phyloP scores from a whole-genome alignment of 495 filamentous ascomycete genomes.

The Penicillium mononematosum region DNA sequence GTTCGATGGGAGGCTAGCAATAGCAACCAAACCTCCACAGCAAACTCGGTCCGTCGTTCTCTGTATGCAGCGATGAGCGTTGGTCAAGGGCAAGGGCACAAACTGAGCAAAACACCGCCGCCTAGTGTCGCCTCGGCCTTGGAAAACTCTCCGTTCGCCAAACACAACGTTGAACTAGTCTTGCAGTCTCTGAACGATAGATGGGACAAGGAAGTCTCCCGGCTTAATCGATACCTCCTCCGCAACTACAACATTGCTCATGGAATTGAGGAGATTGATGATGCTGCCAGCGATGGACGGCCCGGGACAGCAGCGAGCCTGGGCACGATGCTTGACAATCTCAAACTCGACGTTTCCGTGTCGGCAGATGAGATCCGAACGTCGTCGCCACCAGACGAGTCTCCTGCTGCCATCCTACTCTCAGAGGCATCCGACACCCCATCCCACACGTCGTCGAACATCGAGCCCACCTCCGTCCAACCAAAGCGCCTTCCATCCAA shows the following conservation, averaged over 20 bases:
- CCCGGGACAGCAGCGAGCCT: slow-evolving; percentile 41
- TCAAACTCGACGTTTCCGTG: slow-evolving; percentile 42
- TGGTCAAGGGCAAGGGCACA: slow-evolving; percentile 33
- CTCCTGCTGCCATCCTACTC: slow-evolving; percentile 9
- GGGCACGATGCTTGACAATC: slow-evolving; percentile 41
- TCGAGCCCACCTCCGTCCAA: not conserved
- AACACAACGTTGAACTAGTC: slow-evolving; percentile 53
- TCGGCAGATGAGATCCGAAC: slow-evolving; percentile 34
- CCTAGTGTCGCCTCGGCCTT: slow-evolving; percentile 22
- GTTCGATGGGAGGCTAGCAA: slow-evolving; percentile 43
- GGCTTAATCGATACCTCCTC: slow-evolving; percentile 56
- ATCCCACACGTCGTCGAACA: slow-evolving; percentile 5
- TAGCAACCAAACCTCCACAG: slow-evolving; percentile 30
- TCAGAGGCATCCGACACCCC: not conserved
- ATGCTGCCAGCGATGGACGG: slow-evolving; percentile 38
- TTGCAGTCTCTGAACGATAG: slow-evolving; percentile 56
- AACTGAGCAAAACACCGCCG: slow-evolving; percentile 35
- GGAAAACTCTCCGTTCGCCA: slow-evolving; percentile 33
- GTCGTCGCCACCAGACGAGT: slow-evolving; percentile 21
- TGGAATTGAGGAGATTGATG: slow-evolving; percentile 38
- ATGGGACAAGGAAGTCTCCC: slow-evolving; percentile 60
- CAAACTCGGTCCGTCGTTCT: slow-evolving; percentile 48
- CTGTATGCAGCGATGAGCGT: slow-evolving; percentile 42
- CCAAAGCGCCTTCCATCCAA: slow-evolving; percentile 14
- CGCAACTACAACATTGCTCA: slow-evolving; percentile 61